Base-by-base conservation (phyloP, 306 rosid genomes). In the Cyamopsis tetragonoloba region DNA sequence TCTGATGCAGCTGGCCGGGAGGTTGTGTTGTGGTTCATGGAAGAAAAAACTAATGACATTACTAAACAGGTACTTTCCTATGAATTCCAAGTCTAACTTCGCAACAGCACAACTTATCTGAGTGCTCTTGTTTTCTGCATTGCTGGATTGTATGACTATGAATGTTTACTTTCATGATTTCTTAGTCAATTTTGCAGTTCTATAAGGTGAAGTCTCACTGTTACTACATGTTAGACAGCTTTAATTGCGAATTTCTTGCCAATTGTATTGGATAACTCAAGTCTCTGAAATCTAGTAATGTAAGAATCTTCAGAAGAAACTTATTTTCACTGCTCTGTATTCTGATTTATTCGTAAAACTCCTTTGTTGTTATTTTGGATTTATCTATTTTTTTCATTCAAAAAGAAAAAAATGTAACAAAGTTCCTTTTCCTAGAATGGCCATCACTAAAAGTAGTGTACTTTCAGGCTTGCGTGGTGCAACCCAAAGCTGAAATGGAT, bases 401-500 rank as follows among this genome's bases (percentile, higher is more conserved):
- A 32, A 32, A 19, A 4, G n/a, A n/a, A 0, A 17, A 24, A 2
- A 24, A 23, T 13, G 48, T 56, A 62, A 54, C 11, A 1, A 39
- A 59, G 18, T 20, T 35, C 17, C 19, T 47, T 74, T 50, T 50
- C 44, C 65, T 51, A 27, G 39, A 43, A 15, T 10, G 44, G 38
- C 31, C 18, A 37, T 11, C 30, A 18, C n/a, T 77, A 43, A 67
- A 23, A 26, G 0, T 73, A 54, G 6, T 43, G 26, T 54, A 8
- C 15, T 39, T 64, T 53, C 68, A 92, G 98, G 98, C 80, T 9
- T 92, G 96, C 70, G 76, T 87, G 86, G 96, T 89, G 72, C 96
- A 92, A 83, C 98, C 98, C 54, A 92, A 92, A 84, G 72, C 95
- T 49, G 98, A 92, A 84, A 89, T 92, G 34, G 96, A 89, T 82